Evolutionary conservation across 805 yeast species (phyloP), one percentile per base, ranked within the genome.

Genomic region (Vanderwaltozyma verrucispora): DNA sequence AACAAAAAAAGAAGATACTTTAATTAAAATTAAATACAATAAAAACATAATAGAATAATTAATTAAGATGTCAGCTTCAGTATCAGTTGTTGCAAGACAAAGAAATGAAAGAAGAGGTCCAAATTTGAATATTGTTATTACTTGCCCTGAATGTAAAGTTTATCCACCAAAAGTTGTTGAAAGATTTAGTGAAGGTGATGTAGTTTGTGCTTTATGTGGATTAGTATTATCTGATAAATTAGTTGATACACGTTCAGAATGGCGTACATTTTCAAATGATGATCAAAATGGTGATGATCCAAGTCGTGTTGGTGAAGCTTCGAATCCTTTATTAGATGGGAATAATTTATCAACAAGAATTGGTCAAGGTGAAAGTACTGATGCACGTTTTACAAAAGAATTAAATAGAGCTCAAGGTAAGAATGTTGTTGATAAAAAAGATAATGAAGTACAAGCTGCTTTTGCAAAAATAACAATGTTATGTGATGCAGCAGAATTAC

Each of bases 251-350:
- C 71, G 97, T 48, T 85, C 96, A 1, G 98, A 89, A 68, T 89
- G 98, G 98, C 83, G 98, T 68, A 92, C 98, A 2, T 89, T 89
- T 60, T 80, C 94, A 42, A 92, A 92, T 56, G 98, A 89, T 59
- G 98, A 89, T 60, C 97, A 89, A 60, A 92, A 89, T 50, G 95
- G 94, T 51, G 96, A 87, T 60, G 98, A 89, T 59, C 98, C 98
- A 4, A 80, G 92, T 47, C 97, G 98, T 83, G 98, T 89, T 45
- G 98, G 98, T 61, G 96, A 88, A 56, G 96, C 96, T 5, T 79
- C 87, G 14, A 88, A 88, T 56, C 96, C 96, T 9, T 66, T 88
- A 38, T 69, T 92, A 48, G 96, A 88, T 54, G 82, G 94, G 16
- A 89, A 83, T 50, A 94, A 88, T 60, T 75, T 89, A 39, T 85